Evolutionary conservation across 805 yeast species (phyloP).

Genomic region (Candida takata): DNA sequence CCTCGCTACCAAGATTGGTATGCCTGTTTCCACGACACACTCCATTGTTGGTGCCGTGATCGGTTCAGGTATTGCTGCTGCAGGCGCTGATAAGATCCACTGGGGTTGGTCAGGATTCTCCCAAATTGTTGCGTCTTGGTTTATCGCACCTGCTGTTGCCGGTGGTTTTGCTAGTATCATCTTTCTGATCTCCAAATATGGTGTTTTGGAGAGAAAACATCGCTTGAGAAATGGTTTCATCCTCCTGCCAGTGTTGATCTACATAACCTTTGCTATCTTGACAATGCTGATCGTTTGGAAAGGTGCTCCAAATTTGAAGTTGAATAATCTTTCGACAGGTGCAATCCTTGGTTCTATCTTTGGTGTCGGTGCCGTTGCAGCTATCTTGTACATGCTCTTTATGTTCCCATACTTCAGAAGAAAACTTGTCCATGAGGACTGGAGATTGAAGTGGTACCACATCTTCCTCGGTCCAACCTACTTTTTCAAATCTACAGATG

Average conservation of each 20-base stretch:
- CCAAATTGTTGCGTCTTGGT: constrained; percentile 74
- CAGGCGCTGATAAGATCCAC: constrained; percentile 48
- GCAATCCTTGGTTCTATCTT: constrained; percentile 53
- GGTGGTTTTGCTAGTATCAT: constrained; percentile 54
- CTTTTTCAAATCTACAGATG: constrained; percentile 47
- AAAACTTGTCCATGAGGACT: constrained; percentile 52
- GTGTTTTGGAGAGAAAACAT: constrained; percentile 53
- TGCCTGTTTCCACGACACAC: constrained; percentile 81
- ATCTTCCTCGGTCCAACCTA: constrained; percentile 48
- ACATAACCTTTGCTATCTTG: constrained; percentile 50
- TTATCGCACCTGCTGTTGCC: constrained; percentile 67
- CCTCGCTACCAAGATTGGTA: constrained; percentile 56
- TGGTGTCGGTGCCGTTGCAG: constrained; percentile 58
- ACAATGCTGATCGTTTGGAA: constrained; percentile 78
- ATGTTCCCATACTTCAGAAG: constrained; percentile 57
- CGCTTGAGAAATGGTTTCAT: constrained; percentile 49
- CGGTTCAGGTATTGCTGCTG: constrained; percentile 70
- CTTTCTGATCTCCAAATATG: constrained; percentile 52
- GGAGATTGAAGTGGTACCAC: constrained; percentile 58
- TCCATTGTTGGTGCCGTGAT: constrained; percentile 71
- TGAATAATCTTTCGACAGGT: constrained; percentile 44
- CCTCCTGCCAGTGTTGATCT: constrained; percentile 55
- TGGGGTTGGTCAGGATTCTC: constrained; percentile 79
- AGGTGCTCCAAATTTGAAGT: constrained; percentile 63
- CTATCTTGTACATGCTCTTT: constrained; percentile 42